These are phyloP conservation scores for Sarocladium oryzae DNA, from an alignment of 2,329 filamentous ascomycete genomes.

Conservation along the genomic window DNA sequence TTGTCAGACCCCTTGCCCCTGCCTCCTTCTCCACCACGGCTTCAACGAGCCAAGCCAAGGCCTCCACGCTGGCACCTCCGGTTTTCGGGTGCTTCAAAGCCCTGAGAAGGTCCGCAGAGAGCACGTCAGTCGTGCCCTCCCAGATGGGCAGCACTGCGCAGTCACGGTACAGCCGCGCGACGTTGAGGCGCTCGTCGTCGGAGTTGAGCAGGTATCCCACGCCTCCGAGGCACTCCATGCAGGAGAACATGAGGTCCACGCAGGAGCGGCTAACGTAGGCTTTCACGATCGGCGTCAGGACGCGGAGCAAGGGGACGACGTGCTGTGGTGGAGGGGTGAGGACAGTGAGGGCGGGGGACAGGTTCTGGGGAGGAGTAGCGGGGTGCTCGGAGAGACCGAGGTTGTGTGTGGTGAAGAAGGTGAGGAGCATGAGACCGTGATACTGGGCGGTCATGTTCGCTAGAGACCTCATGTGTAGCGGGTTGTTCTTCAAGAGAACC, in stretches of 20 bases:
- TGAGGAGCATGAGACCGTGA: constrained; percentile 48
- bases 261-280: constrained; percentile 46
- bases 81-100: constrained; percentile 38
- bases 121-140: constrained; percentile 68
- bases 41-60: constrained; percentile 34
- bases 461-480: constrained; percentile 52
- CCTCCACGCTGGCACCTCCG: constrained; percentile 31
- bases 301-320: constrained; percentile 41
- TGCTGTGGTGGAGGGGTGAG: constrained; percentile 28
- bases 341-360: constrained; percentile 17
- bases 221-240: constrained; percentile 60
- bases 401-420: constrained; percentile 45
- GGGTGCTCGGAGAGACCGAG: constrained; percentile 49
- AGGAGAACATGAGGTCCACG: constrained; percentile 44
- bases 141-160: constrained; percentile 59
- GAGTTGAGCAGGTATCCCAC: constrained; percentile 59
- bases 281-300: constrained; percentile 55
- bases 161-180: constrained; percentile 61
- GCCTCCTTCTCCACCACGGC: constrained; percentile 19
- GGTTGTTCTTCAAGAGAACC: constrained; percentile 41
- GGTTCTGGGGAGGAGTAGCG: constrained; percentile 4
- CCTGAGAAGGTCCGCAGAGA: constrained; percentile 47
- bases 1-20: constrained; percentile 22
- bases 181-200: constrained; percentile 57
- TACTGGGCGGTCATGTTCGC: constrained; percentile 51